Evolutionary conservation across 2,329 filamentous ascomycete genomes (phyloP), one percentile per base, ranked within the genome.

Genomic region (Aureobasidium mangrovei): DNA sequence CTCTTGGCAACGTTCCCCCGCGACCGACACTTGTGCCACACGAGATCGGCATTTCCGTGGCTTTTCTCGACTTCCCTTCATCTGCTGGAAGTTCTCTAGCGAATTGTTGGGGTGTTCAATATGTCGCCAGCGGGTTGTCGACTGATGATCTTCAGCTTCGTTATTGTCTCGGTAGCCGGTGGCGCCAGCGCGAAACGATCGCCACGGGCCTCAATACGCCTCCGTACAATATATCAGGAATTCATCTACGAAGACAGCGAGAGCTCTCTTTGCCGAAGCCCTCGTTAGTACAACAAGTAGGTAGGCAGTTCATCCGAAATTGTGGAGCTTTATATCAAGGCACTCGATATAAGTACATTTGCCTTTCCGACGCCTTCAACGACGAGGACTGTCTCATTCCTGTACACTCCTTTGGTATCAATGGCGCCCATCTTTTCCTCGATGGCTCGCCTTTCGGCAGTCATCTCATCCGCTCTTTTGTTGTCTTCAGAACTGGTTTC

Each of bases 371-470:
- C 27, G 46, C 26, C 46, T 40, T 26, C 18, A 32, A 48, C 26
- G 24, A 18, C 8, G 45, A 31, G 45, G 45, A 33, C 32, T 18
- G 6, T 18, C 40, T 26, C 32, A 24, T 40, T 27, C 46, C 36
- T 12, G 40, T 5, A 49, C 46, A 32, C 27, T 49, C 45, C 18
- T 40, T 49, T 49, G 35, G 32, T 31, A 32, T 36, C 32, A 12
- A 49, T 49, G 46, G 46, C 46, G 27, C 46, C 46, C 18, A 26
- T 48, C n/a, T 31, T 48, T 10, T 48, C 47, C 33, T 41, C 38
- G 10, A 7, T 52, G 47, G 39, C 47, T 42, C 36, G 38, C 39
- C 31, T 52, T 27, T 26, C 29, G 18, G 39, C 47, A 5, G 29
- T 42, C 18, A 29, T 42, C 4, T 52, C 47, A 33, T 26, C 47